Evolutionary conservation across 371 early-diverging fungal species (phyloP).

Genomic region (Capillidium rhysosporum): DNA sequence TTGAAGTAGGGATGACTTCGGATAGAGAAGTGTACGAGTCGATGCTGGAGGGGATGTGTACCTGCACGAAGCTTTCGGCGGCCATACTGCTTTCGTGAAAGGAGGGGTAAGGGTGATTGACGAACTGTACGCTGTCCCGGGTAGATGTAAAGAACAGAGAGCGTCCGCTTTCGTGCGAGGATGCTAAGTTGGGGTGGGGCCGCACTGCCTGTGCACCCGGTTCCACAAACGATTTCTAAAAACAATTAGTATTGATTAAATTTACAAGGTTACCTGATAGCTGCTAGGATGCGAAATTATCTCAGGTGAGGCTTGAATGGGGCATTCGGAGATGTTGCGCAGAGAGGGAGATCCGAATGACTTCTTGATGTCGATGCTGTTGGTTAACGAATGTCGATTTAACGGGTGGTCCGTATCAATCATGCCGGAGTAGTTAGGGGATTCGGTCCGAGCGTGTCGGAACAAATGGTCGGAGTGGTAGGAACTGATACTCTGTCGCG

Average conservation of each 20-base stretch:
- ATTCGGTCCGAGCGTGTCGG: neutral
- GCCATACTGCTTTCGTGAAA: constrained; percentile 1
- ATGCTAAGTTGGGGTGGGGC: neutral
- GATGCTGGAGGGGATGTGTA: neutral
- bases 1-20: neutral
- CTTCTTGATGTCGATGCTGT: neutral
- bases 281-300: constrained; percentile 1
- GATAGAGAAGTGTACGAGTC: constrained; percentile 1
- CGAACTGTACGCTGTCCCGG: neutral
- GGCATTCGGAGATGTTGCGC: neutral
- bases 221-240: neutral
- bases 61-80: constrained; percentile 3
- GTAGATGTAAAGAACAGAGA: neutral
- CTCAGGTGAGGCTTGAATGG: constrained; percentile 1
- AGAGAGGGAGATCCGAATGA: neutral
- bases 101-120: neutral
- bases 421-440: neutral
- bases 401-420: neutral
- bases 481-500: neutral
- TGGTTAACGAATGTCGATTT: neutral
- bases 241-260: neutral
- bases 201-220: neutral
- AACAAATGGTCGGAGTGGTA: neutral
- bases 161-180: neutral
- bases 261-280: neutral